These are phyloP conservation scores for Flaveria robusta DNA, from an alignment of 129 eudicot species.

Conservation along the genomic window DNA sequence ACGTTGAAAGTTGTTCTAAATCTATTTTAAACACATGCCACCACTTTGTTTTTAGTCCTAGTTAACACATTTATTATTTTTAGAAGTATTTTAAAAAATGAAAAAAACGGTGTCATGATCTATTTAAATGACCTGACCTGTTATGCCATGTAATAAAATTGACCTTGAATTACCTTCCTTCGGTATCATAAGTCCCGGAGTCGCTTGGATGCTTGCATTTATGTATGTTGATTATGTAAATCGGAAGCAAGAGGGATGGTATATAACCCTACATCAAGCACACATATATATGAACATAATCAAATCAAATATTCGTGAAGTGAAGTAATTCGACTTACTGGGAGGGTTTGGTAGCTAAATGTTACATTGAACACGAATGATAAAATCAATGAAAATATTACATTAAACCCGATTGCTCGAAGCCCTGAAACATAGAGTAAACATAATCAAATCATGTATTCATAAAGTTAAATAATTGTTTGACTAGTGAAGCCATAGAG, in stretches of 20 bases:
- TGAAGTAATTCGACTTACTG: conserved; percentile 44
- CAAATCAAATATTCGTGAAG: too few relatives aligned
- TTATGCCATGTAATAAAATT: conserved; percentile 31
- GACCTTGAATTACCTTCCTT: conserved; percentile 63
- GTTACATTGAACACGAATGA: conserved; percentile 39
- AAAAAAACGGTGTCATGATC: not conserved
- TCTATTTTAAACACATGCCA: not conserved
- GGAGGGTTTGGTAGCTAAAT: conserved; percentile 57
- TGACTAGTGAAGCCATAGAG: not conserved
- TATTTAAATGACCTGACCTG: not conserved
- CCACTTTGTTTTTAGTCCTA: too few relatives aligned
- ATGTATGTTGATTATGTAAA: conserved; percentile 67
- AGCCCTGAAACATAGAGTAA: conserved; percentile 21
- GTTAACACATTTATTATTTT: too few relatives aligned
- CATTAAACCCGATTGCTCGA: conserved; percentile 53
- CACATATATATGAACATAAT: not conserved
- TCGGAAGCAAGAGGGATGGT: conserved; percentile 56
- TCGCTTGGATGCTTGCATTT: conserved; percentile 78
- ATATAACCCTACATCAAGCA: conserved; percentile 54
- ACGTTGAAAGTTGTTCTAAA: not conserved
- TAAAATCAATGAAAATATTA: conserved; percentile 33
- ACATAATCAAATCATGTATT: not conserved
- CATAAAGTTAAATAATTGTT: too few relatives aligned
- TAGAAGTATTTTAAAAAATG: too few relatives aligned
- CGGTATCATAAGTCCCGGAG: conserved; percentile 61